phyloP scores from a whole-genome alignment of 164 flowering plant species.

The Echeveria elegans region DNA sequence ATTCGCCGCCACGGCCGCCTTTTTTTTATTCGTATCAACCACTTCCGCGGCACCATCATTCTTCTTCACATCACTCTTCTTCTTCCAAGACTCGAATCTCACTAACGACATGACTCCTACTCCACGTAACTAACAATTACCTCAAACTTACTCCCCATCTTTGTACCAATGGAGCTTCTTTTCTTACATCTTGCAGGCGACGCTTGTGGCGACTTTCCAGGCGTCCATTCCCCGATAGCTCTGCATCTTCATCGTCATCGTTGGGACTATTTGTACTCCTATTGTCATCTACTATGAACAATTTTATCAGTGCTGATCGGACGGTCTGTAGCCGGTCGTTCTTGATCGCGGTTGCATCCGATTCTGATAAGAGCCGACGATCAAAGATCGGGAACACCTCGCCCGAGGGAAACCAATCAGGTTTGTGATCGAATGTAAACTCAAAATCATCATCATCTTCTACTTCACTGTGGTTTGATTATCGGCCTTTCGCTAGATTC shows the following conservation, averaged over 20 bases:
- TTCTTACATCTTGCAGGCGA: constrained; percentile 22
- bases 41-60: background rate
- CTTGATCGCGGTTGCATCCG: background rate
- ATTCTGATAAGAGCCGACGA: background rate
- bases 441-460: constrained; percentile 1
- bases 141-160: constrained; percentile 27
- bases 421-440: background rate
- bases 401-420: background rate
- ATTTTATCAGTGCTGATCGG: background rate
- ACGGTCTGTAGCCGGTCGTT: background rate
- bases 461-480: background rate
- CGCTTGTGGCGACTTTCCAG: constrained; percentile 13
- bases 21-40: background rate
- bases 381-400: constrained; percentile 2
- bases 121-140: constrained; percentile 19
- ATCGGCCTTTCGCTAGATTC: background rate
- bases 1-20: background rate
- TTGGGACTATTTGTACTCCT: constrained; percentile 5
- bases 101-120: constrained; percentile 36
- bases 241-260: constrained; percentile 19
- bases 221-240: constrained; percentile 44
- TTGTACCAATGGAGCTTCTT: constrained; percentile 36
- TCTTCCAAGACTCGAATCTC: background rate
- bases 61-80: background rate
- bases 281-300: background rate